Evolutionary conservation across 768 basidiomycete genomes (phyloP).

Genomic region (Gloeopeniophorella convolvens): DNA sequence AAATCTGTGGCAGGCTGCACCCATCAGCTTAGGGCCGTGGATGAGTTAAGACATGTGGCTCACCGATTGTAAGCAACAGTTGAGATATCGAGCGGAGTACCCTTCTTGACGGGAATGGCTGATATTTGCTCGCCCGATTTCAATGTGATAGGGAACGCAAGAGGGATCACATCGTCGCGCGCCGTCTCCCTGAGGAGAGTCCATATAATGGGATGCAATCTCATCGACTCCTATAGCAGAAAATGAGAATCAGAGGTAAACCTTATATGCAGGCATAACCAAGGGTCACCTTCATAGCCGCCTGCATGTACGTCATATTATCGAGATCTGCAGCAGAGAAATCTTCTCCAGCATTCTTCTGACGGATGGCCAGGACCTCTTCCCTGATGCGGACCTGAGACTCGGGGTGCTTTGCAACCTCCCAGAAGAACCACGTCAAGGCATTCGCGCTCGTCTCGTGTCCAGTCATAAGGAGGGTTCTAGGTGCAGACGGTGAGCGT

Average conservation of each 20-base stretch:
- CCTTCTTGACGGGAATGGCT: constrained; percentile 1
- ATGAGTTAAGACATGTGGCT: not conserved
- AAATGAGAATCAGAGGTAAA: not conserved
- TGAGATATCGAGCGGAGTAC: not conserved
- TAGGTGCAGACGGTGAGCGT: not conserved
- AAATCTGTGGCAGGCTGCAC: not conserved
- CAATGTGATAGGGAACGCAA: constrained; percentile 5
- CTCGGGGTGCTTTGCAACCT: not conserved
- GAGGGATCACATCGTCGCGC: constrained; percentile 21
- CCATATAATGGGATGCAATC: constrained; percentile 16
- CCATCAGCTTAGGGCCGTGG: not conserved
- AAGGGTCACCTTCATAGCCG: not conserved
- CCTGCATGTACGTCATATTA: not conserved
- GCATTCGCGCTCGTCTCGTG: not conserved
- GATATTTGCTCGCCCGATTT: not conserved
- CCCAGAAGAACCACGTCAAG: not conserved
- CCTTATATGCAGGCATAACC: not conserved
- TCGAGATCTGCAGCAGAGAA: not conserved
- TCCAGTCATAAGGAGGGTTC: not conserved
- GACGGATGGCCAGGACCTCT: constrained; percentile 6
- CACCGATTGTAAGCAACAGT: constrained; percentile 1
- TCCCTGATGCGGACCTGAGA: constrained; percentile 3
- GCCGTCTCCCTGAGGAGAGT: constrained; percentile 1
- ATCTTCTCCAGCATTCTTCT: not conserved
- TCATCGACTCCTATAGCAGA: not conserved